Conservation (phyloP, 2,329 filamentous ascomycete genomes). For the Orbilia blumenaviensis region DNA sequence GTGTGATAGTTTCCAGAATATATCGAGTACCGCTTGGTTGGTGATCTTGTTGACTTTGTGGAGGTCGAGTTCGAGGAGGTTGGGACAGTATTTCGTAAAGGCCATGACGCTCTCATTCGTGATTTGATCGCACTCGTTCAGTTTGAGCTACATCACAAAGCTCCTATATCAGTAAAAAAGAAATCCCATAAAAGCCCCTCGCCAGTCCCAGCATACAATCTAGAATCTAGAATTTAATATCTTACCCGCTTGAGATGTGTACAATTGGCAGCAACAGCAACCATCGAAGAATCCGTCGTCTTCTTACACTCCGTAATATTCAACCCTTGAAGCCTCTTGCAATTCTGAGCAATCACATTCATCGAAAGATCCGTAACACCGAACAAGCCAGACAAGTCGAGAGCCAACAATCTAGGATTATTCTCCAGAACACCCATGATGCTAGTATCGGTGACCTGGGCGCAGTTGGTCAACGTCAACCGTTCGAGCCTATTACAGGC, state of each 20-base stretch:
- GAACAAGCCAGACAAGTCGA: constrained; percentile 85
- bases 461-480: constrained; percentile 89
- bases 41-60: constrained; percentile 84
- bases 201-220: too few relatives aligned
- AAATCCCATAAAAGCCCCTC: too few relatives aligned
- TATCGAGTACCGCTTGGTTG: constrained; percentile 81
- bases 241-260: constrained; percentile 72
- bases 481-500: constrained; percentile 91
- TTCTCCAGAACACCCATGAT: constrained; percentile 80
- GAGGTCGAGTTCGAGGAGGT: constrained; percentile 95
- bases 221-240: neutral
- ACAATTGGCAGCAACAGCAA: constrained; percentile 81
- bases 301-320: constrained; percentile 88
- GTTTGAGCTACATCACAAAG: constrained; percentile 73
- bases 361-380: constrained; percentile 85
- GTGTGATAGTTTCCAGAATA: constrained; percentile 79
- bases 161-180: neutral
- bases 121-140: constrained; percentile 89
- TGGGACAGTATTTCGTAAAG: constrained; percentile 86
- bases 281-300: constrained; percentile 86
- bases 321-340: constrained; percentile 84
- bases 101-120: constrained; percentile 83
- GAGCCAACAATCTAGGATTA: constrained; percentile 81
- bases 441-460: constrained; percentile 81
- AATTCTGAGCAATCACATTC: constrained; percentile 79